Conservation (phyloP, 2,329 filamentous ascomycete genomes). For the Apiospora pterosperma region DNA sequence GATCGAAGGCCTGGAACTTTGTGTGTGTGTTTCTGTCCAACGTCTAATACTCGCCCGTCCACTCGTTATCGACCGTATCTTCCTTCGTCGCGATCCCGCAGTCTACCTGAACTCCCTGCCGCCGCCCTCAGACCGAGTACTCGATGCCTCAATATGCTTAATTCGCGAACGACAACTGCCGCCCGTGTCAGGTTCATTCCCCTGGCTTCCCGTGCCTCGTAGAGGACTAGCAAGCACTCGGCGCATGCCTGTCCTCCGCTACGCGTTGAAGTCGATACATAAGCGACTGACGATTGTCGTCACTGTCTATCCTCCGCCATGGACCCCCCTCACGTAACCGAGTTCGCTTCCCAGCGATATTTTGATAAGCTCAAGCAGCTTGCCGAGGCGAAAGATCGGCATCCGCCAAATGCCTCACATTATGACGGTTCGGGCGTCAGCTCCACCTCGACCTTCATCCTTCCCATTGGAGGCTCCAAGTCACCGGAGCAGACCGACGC, state of each 20-base stretch:
- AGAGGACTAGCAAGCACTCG: constrained; percentile 23
- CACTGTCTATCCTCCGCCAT: constrained; percentile 34
- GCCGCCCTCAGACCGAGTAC: constrained; percentile 5
- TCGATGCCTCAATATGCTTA: constrained; percentile 31
- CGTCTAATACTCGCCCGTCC: not conserved
- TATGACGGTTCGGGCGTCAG: constrained; percentile 23
- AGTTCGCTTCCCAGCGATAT: constrained; percentile 64
- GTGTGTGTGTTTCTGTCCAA: not conserved
- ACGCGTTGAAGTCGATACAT: constrained; percentile 13
- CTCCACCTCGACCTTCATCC: constrained; percentile 43
- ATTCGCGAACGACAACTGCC: constrained; percentile 20
- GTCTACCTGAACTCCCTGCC: not conserved
- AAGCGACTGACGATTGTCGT: not conserved
- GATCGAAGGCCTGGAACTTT: not conserved
- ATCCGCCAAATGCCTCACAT: constrained; percentile 34
- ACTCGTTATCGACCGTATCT: not conserved
- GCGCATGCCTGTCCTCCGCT: constrained; percentile 21
- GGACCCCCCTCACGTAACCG: constrained; percentile 61
- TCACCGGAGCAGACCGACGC: constrained; percentile 30
- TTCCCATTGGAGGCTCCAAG: constrained; percentile 38
- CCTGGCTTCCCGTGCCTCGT: constrained; percentile 22
- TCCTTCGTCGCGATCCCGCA: not conserved
- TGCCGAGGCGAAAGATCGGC: constrained; percentile 38
- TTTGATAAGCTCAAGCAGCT: constrained; percentile 59
- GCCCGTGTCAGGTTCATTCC: constrained; percentile 20